phyloP scores from a whole-genome alignment of 768 basidiomycete species.

The Leccinum obscurum region DNA sequence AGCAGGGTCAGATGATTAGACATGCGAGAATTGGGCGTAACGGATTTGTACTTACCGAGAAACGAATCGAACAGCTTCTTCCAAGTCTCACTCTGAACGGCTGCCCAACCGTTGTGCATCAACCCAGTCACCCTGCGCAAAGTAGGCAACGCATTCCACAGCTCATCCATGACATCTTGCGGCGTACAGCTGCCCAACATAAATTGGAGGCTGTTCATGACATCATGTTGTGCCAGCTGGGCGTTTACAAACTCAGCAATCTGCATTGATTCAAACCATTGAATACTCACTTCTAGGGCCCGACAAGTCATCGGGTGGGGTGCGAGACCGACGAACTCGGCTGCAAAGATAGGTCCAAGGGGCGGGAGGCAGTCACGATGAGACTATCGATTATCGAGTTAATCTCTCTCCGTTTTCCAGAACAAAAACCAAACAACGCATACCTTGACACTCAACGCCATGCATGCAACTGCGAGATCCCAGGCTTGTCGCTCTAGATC shows the following conservation, averaged over 20 bases:
- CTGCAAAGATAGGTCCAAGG: constrained; percentile 49
- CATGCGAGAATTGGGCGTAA: not conserved
- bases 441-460: constrained; percentile 65
- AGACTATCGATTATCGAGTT: constrained; percentile 38
- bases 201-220: constrained; percentile 49
- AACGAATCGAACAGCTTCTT: constrained; percentile 42
- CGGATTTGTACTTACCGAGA: constrained; percentile 33
- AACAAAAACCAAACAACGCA: not conserved
- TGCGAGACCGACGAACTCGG: constrained; percentile 52
- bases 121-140: constrained; percentile 42
- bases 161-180: constrained; percentile 50
- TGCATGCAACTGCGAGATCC: constrained; percentile 59
- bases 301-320: constrained; percentile 46
- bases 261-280: not conserved
- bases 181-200: constrained; percentile 54
- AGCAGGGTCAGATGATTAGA: not conserved
- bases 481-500: constrained; percentile 42
- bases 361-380: constrained; percentile 65
- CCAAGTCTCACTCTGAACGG: constrained; percentile 51
- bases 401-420: not conserved
- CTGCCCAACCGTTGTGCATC: constrained; percentile 45
- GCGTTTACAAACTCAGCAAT: not conserved
- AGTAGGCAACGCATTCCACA: constrained; percentile 56
- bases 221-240: constrained; percentile 57
- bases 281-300: constrained; percentile 51